Base-by-base conservation (phyloP, 441 rosid species). In the Erysimum pusillum region DNA sequence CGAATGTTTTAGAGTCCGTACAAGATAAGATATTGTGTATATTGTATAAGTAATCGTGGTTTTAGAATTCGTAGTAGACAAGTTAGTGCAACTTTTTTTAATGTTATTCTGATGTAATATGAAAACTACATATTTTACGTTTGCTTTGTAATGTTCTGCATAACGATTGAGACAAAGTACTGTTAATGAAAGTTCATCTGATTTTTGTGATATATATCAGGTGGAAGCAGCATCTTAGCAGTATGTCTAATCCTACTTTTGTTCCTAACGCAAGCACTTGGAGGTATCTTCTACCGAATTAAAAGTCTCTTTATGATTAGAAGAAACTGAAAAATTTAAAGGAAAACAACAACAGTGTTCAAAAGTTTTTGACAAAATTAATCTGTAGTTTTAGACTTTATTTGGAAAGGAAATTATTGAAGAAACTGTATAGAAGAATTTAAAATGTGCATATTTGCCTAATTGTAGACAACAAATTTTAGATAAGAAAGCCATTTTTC, bases 181-280 rank as follows among this genome's bases (percentile, higher is more conserved):
- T 25, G 42, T 32, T n/a, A 31, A 31, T 7, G 5, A 56, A 0
- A 14, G 1, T 0, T 6, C 1, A 34, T 63, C 18, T 28, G 54
- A 22, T n/a, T 28, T 36, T 63, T 44, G 36, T 28, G 68, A n/a
- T 57, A 57, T 14, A n/a, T 57, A 57, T 14, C 39, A 64, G 69
- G 69, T 22, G 54, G 68, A 44, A 64, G 2, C n/a, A 64, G 25
- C 41, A 64, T 45, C 54, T 1, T 64, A 14, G 69, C 69, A 31
- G 9, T 45, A n/a, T 64, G 69, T 64, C 54, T 64, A n/a, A 42
- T 64, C 41, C 25, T 64, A 31, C 69, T 64, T 45, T 9, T 64
- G 41, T 64, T 64, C 69, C 28, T 64, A n/a, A 64, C 69, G 3
- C 69, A 64, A 64, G 69, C 69, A 64, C 25, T 64, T 45, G 69